A percentile compares a stretch with the other conserved stretches of the same genome.
phyloP scores from a whole-genome alignment of 805 yeast genomes.

The Myxozyma mucilagina region DNA sequence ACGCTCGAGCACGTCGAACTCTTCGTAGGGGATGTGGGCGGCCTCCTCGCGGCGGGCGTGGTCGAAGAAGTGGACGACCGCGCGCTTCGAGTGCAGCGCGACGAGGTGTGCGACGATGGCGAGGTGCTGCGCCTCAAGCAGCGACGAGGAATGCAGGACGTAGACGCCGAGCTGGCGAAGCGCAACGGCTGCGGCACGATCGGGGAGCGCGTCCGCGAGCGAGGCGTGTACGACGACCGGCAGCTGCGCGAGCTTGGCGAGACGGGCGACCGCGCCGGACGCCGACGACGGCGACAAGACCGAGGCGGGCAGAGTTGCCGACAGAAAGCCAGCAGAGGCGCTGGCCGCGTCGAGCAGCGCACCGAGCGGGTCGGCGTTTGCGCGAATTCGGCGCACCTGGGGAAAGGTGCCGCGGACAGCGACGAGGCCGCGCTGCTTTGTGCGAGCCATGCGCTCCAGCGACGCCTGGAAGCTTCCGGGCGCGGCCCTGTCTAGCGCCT shows the following conservation, averaged over 20 bases:
- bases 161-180: constrained; percentile 68
- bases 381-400: constrained; percentile 39
- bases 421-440: constrained; percentile 29
- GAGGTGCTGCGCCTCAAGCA: constrained; percentile 54
- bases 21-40: constrained; percentile 23
- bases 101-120: constrained; percentile 60
- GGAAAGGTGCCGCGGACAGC: constrained; percentile 27
- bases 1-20: constrained; percentile 7
- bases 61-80: constrained; percentile 72
- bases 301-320: constrained; percentile 42
- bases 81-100: constrained; percentile 49
- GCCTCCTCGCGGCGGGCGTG: constrained; percentile 22
- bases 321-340: constrained; percentile 44
- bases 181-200: constrained; percentile 68
- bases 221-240: constrained; percentile 60
- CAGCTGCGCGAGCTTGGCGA: constrained; percentile 44
- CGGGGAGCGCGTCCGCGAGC: constrained; percentile 45
- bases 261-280: constrained; percentile 60
- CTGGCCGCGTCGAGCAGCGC: constrained; percentile 21
- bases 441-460: constrained; percentile 17
- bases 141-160: constrained; percentile 64
- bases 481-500: constrained; percentile 12
- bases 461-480: constrained; percentile 22
- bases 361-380: constrained; percentile 55
- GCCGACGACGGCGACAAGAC: constrained; percentile 59